phyloP scores from a whole-genome alignment of 345 rosid species.

The Eucalyptus sideroxylon region DNA sequence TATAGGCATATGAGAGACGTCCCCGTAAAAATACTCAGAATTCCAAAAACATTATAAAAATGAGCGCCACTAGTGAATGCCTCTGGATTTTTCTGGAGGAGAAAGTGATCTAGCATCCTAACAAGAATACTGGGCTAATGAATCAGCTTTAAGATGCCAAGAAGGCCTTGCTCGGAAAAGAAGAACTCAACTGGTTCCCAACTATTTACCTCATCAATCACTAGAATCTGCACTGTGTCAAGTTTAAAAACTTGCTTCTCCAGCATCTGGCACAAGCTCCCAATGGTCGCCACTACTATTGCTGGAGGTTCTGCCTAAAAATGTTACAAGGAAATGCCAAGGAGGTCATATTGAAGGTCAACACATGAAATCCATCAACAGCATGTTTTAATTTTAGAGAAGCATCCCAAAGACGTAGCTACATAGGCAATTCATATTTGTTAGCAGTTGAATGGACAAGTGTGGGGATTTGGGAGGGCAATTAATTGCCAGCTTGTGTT shows the following conservation, averaged over 20 bases:
- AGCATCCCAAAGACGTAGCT: not conserved
- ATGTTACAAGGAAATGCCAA: not conserved
- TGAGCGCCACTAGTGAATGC: not conserved
- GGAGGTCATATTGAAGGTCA: not conserved
- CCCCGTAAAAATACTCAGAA: not conserved
- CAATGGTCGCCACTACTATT: constrained; percentile 76
- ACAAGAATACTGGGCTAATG: not conserved
- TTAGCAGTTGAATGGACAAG: not conserved
- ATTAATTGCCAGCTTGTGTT: not conserved
- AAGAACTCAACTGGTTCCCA: not conserved
- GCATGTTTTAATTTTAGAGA: not conserved
- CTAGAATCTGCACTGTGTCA: constrained; percentile 57
- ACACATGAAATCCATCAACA: not conserved
- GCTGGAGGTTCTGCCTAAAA: constrained; percentile 93
- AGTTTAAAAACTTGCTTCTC: constrained; percentile 68
- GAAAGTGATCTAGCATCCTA: not conserved
- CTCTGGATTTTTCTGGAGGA: not conserved
- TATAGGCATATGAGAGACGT: not conserved
- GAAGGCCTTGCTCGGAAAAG: not conserved
- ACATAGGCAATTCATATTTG: not conserved
- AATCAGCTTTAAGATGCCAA: not conserved
- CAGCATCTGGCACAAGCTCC: constrained; percentile 78
- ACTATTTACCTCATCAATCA: constrained; percentile 74
- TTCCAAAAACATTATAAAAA: not conserved
- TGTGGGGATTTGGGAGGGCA: not conserved